phyloP scores from a whole-genome alignment of 129 eudicot genomes.

The Ambrosia trifida region DNA sequence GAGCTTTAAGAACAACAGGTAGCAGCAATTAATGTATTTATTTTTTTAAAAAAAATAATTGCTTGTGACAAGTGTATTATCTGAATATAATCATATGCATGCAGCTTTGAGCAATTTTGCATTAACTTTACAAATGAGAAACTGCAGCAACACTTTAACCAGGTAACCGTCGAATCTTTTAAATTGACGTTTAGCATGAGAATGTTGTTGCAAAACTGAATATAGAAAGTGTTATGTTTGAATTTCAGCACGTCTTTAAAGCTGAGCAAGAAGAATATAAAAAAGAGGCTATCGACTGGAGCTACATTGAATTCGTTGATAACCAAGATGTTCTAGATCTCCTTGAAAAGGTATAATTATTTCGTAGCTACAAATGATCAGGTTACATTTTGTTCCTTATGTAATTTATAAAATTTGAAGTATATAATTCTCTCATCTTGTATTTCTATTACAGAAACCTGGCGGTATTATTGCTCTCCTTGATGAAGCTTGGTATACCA shows the following conservation, averaged over 20 bases:
- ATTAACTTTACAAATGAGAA: slow-evolving; percentile 97
- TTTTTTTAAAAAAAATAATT: slow-evolving; percentile 20
- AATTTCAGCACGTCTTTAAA: slow-evolving; percentile 93
- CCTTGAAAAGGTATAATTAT: slow-evolving; percentile 71
- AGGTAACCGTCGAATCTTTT: slow-evolving; percentile 49
- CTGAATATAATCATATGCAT: slow-evolving; percentile 30
- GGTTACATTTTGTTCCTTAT: slow-evolving; percentile 1
- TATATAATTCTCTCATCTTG: slow-evolving; percentile 20
- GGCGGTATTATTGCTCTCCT: slow-evolving; percentile 96
- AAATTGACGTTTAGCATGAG: slow-evolving; percentile 14
- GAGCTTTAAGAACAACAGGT: slow-evolving; percentile 96
- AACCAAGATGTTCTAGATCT: slow-evolving; percentile 99
- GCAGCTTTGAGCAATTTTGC: slow-evolving; percentile 99
- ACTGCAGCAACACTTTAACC: slow-evolving; percentile 98
- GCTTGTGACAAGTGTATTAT: slow-evolving; percentile 17
- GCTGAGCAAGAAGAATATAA: slow-evolving; percentile 99
- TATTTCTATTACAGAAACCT: slow-evolving; percentile 76
- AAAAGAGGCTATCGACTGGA: slow-evolving; percentile 93
- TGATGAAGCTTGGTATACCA: slow-evolving; percentile 94
- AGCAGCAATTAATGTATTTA: slow-evolving; percentile 17
- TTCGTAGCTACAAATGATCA: slow-evolving; percentile 8
- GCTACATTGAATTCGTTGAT: slow-evolving; percentile 98
- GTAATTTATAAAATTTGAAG: slow-evolving; percentile 7
- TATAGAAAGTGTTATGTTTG: slow-evolving; percentile 18
- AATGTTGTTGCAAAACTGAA: slow-evolving; percentile 10